Evolutionary conservation across 208 protist genomes (phyloP).

Genomic region (Porcisia hertigi): DNA sequence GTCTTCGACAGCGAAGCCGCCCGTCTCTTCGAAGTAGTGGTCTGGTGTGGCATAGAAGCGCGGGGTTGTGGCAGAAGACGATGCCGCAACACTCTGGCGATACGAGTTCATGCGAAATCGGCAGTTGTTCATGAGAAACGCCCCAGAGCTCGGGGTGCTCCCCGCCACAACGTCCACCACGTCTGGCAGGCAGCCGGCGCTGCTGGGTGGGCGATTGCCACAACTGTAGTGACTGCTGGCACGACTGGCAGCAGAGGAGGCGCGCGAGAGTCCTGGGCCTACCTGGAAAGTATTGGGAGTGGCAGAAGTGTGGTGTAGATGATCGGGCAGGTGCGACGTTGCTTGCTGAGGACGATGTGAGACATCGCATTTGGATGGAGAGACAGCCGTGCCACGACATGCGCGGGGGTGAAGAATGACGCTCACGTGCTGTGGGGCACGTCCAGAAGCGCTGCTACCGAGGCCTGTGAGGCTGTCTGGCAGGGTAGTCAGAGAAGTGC

Average conservation of each 20-base stretch:
- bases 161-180: constrained; percentile 15
- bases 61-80: constrained; percentile 1
- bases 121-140: constrained; percentile 6
- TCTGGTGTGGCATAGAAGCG: constrained; percentile 10
- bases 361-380: not conserved
- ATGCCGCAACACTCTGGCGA: not conserved
- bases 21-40: not conserved
- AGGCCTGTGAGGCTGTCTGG: not conserved
- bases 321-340: not conserved
- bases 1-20: constrained; percentile 7
- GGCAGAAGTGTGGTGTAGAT: not conserved
- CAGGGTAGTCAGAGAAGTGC: not conserved
- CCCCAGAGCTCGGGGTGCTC: constrained; percentile 12
- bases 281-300: not conserved
- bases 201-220: not conserved
- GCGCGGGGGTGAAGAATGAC: not conserved
- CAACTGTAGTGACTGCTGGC: constrained; percentile 2
- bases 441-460: not conserved
- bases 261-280: not conserved
- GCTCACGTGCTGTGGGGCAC: not conserved
- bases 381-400: not conserved
- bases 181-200: not conserved
- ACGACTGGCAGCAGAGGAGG: constrained; percentile 3
- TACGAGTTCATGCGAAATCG: constrained; percentile 10
- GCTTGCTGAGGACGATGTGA: not conserved